Evolutionary conservation across 106 monocot genomes (phyloP).

Genomic region (Triglochin maritima): DNA sequence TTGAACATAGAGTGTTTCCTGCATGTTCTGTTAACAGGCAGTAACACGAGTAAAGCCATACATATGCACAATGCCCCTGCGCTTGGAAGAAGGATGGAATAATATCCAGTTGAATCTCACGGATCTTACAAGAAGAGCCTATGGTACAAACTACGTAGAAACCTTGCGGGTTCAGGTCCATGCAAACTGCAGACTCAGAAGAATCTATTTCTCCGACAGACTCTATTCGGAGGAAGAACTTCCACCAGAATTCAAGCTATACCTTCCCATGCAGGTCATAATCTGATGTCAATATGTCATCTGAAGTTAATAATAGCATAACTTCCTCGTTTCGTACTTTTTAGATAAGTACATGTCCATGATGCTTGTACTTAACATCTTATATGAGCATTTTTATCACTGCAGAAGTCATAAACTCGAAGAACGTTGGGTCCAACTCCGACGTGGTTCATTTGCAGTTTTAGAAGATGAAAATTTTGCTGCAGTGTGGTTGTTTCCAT

Average conservation of each 20-base stretch:
- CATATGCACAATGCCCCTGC: slow-evolving; percentile 94
- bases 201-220: slow-evolving; percentile 92
- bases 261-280: slow-evolving; percentile 84
- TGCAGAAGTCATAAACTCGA: no score
- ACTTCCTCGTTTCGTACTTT: no score
- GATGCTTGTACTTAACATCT: no score
- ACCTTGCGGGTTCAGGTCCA: slow-evolving; percentile 91
- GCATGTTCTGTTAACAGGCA: slow-evolving; percentile 24
- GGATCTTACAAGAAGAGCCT: slow-evolving; percentile 85
- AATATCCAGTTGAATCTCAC: slow-evolving; percentile 88
- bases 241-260: slow-evolving; percentile 90
- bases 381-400: no score
- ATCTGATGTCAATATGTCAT: background rate
- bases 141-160: slow-evolving; percentile 97
- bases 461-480: no score
- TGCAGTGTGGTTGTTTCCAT: no score
- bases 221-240: slow-evolving; percentile 97
- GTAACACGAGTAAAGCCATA: slow-evolving; percentile 90
- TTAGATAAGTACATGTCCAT: no score
- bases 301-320: no score
- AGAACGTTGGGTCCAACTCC: no score
- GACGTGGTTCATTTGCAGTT: no score
- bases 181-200: slow-evolving; percentile 88
- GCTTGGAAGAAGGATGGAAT: slow-evolving; percentile 91
- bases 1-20: no score